Evolutionary conservation across 2,329 filamentous ascomycete genomes (phyloP).

Genomic region (Pestalotiopsis sp.): DNA sequence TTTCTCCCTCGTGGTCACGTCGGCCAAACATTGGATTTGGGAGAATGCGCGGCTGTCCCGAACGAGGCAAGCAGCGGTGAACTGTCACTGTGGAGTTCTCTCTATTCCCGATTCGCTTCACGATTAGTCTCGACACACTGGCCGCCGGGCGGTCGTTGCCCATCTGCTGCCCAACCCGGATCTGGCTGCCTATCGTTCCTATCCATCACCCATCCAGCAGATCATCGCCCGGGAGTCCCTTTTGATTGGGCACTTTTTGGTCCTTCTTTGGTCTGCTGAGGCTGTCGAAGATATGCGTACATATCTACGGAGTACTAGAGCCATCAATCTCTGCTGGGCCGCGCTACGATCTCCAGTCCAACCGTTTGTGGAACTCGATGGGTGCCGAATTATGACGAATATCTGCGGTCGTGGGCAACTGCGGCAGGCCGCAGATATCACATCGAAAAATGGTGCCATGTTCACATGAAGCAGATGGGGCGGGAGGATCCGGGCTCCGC

Average conservation of each 20-base stretch:
- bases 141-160: not conserved
- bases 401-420: not conserved
- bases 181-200: not conserved
- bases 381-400: not conserved
- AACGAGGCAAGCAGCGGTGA: slow-evolving; percentile 7
- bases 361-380: not conserved
- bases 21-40: not conserved
- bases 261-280: not conserved
- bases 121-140: slow-evolving; percentile 6
- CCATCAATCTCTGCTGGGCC: not conserved
- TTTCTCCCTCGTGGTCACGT: not conserved
- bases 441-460: not conserved
- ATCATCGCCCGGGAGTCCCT: not conserved
- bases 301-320: not conserved
- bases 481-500: not conserved
- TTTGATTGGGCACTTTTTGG: not conserved
- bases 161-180: slow-evolving; percentile 9
- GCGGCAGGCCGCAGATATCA: not conserved
- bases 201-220: not conserved
- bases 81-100: slow-evolving; percentile 3
- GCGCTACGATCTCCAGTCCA: not conserved
- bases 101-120: not conserved
- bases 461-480: not conserved
- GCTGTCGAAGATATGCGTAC: not conserved
- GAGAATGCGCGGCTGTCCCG: slow-evolving; percentile 1